Conservation (phyloP, 768 basidiomycete genomes). For the Hypsizygus marmoreus region DNA sequence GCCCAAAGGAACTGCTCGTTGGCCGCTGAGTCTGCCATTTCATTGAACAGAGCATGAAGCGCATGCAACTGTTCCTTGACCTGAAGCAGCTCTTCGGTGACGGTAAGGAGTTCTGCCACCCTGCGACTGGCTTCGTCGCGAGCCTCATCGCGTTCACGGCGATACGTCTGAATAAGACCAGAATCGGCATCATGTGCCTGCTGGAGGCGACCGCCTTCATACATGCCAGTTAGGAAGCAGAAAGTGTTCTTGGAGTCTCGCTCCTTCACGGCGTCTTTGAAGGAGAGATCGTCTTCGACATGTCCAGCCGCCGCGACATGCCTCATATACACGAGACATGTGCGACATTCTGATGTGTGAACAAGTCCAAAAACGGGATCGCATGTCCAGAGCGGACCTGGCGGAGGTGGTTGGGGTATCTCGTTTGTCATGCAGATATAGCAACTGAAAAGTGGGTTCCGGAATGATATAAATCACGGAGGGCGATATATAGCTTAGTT, state of each 20-base stretch:
- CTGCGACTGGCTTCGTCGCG: slow-evolving; percentile 6
- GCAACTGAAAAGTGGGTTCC: too few species aligned
- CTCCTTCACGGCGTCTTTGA: slow-evolving; percentile 14
- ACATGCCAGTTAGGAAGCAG: slow-evolving; percentile 14
- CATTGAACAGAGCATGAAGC: slow-evolving; percentile 14
- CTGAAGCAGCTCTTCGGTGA: slow-evolving; percentile 18
- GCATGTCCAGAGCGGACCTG: slow-evolving; percentile 12
- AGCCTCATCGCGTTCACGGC: slow-evolving; percentile 23
- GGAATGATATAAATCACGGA: too few species aligned
- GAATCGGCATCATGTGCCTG: slow-evolving; percentile 7
- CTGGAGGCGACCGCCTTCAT: slow-evolving; percentile 15
- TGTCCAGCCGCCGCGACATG: slow-evolving; percentile 15
- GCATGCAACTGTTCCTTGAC: slow-evolving; percentile 24
- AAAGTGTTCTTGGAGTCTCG: slow-evolving; percentile 13
- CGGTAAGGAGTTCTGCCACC: slow-evolving; percentile 14
- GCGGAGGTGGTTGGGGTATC: background rate
- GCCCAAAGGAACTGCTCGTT: background rate
- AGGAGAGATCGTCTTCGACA: slow-evolving; percentile 8
- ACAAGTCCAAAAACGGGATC: slow-evolving; percentile 18
- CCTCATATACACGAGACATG: slow-evolving; percentile 16
- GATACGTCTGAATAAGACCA: slow-evolving; percentile 16
- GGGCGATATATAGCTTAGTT: too few species aligned
- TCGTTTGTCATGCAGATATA: background rate
- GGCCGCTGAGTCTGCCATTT: background rate
- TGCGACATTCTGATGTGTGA: slow-evolving; percentile 14